A percentile compares a stretch with the other conserved stretches of the same genome.
phyloP scores from a whole-genome alignment of 129 eudicot species.

The Lactuca saligna region DNA sequence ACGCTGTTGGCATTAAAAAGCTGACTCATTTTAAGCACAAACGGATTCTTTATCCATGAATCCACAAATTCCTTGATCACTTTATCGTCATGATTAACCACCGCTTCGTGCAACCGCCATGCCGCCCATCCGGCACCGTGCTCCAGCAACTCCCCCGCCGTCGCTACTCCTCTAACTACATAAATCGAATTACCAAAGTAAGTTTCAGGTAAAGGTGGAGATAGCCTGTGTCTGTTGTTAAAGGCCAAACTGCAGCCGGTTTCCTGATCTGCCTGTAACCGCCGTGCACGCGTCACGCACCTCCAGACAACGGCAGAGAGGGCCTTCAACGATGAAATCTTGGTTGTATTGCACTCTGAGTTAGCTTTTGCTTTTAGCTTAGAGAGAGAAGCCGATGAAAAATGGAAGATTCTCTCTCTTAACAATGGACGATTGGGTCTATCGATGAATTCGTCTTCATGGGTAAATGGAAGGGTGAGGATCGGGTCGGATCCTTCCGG shows the following conservation, averaged over 20 bases:
- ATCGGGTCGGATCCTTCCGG: slow-evolving; percentile 42
- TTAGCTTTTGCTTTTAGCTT: slow-evolving; percentile 46
- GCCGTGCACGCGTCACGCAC: slow-evolving; percentile 34
- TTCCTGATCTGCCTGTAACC: slow-evolving; percentile 9
- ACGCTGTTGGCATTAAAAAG: slow-evolving; percentile 31
- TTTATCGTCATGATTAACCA: slow-evolving; percentile 26
- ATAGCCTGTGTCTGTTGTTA: slow-evolving; percentile 35
- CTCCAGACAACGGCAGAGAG: slow-evolving; percentile 44
- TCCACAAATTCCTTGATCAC: slow-evolving; percentile 14
- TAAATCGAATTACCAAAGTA: slow-evolving; percentile 43
- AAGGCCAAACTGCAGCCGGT: slow-evolving; percentile 22
- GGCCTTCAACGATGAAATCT: slow-evolving; percentile 43
- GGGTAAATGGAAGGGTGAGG: slow-evolving; percentile 42
- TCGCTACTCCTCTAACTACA: background rate
- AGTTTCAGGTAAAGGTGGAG: slow-evolving; percentile 37
- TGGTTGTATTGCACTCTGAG: slow-evolving; percentile 14
- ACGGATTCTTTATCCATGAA: slow-evolving; percentile 27
- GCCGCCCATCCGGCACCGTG: slow-evolving; percentile 50
- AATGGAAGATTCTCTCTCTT: slow-evolving; percentile 47
- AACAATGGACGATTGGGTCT: slow-evolving; percentile 30
- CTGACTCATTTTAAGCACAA: slow-evolving; percentile 13
- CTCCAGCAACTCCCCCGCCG: slow-evolving; percentile 27
- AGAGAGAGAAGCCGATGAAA: slow-evolving; percentile 32
- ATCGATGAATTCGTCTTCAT: slow-evolving; percentile 38
- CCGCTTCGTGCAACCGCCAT: slow-evolving; percentile 29